phyloP scores from a whole-genome alignment of 2,329 filamentous ascomycete species.

The Exophiala sideris region DNA sequence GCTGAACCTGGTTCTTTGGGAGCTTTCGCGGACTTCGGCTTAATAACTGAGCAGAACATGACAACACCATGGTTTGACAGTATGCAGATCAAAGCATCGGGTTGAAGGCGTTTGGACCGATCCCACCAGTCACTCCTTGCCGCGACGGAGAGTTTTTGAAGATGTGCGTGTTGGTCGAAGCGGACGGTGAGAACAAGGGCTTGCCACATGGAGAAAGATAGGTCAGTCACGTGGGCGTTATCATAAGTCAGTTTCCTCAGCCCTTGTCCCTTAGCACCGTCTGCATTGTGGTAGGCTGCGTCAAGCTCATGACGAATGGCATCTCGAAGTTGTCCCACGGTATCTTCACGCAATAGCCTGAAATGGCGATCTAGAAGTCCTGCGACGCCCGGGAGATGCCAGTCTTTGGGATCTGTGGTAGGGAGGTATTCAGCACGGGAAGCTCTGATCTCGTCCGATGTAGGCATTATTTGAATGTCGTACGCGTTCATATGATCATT shows the following conservation, averaged over 20 bases:
- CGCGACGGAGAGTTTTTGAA: background rate
- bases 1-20: background rate
- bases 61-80: background rate
- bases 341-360: too few species aligned
- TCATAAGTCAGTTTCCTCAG: slow-evolving; percentile 17
- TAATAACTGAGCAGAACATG: background rate
- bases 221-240: background rate
- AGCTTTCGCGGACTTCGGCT: background rate
- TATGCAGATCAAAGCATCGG: background rate
- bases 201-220: slow-evolving; percentile 7
- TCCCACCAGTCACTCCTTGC: slow-evolving; percentile 17
- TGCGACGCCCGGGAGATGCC: too few species aligned
- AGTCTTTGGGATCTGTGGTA: too few species aligned
- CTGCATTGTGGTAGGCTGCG: slow-evolving; percentile 1
- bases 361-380: too few species aligned
- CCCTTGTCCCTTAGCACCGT: slow-evolving; percentile 37
- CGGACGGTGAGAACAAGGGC: slow-evolving; percentile 10
- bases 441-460: background rate
- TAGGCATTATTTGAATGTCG: slow-evolving; percentile 28
- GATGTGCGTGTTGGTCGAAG: slow-evolving; percentile 8
- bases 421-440: too few species aligned
- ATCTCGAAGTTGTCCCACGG: slow-evolving; percentile 47
- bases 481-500: background rate
- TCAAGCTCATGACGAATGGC: slow-evolving; percentile 33
- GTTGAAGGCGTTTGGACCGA: slow-evolving; percentile 10